Conservation (phyloP, 2,329 filamentous ascomycete genomes). For the Sphaerulina musiva region DNA sequence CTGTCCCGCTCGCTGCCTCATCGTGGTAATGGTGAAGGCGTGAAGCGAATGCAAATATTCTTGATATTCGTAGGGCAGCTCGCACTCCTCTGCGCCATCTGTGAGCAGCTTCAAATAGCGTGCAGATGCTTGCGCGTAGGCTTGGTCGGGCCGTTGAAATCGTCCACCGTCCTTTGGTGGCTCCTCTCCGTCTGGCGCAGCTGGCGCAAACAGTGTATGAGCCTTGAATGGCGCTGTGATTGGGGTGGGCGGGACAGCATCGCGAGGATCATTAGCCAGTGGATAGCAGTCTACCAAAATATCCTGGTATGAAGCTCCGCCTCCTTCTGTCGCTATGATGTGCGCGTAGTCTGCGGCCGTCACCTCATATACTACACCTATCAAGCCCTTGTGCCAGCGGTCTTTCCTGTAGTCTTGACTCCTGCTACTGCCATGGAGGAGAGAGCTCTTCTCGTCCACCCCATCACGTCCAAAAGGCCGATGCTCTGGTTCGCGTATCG, state of each 20-base stretch:
- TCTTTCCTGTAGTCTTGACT: slow-evolving; percentile 46
- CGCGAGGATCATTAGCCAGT: slow-evolving; percentile 52
- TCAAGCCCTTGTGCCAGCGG: slow-evolving; percentile 67
- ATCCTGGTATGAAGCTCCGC: slow-evolving; percentile 76
- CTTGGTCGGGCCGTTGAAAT: slow-evolving; percentile 56
- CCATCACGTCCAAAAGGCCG: slow-evolving; percentile 16
- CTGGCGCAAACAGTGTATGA: slow-evolving; percentile 73
- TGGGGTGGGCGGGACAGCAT: slow-evolving; percentile 58
- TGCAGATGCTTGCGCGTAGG: slow-evolving; percentile 73
- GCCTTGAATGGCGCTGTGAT: slow-evolving; percentile 65
- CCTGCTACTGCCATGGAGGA: slow-evolving; percentile 20
- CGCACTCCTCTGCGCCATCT: slow-evolving; percentile 71
- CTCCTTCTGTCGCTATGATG: slow-evolving; percentile 87
- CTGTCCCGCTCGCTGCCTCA: slow-evolving; percentile 60
- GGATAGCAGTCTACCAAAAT: slow-evolving; percentile 71
- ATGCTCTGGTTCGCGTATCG: slow-evolving; percentile 46
- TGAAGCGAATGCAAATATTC: slow-evolving; percentile 62
- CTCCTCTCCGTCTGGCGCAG: slow-evolving; percentile 27
- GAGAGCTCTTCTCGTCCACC: slow-evolving; percentile 31
- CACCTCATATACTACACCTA: slow-evolving; percentile 94
- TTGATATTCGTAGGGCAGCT: slow-evolving; percentile 72
- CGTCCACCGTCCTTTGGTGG: slow-evolving; percentile 35
- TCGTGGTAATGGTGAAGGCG: slow-evolving; percentile 63
- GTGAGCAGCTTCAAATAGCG: slow-evolving; percentile 77
- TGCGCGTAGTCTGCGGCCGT: slow-evolving; percentile 72